Percentiles rank a stretch among this genome's conserved stretches.
These are phyloP conservation scores for Corynespora cassiicola DNA, from an alignment of 2,329 filamentous ascomycete genomes.

Conservation along the genomic window DNA sequence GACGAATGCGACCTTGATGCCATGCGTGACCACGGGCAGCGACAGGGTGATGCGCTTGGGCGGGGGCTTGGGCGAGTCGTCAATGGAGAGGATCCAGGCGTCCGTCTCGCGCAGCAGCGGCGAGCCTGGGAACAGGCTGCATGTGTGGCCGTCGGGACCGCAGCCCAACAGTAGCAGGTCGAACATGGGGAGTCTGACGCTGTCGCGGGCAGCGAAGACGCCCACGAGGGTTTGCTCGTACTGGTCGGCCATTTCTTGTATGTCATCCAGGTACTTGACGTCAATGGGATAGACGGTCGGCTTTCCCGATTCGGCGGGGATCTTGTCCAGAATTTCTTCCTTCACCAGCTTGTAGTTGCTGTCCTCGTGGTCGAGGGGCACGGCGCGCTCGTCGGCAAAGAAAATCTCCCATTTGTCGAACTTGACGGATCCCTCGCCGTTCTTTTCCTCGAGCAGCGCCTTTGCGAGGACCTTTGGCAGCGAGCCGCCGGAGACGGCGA, in stretches of 20 bases:
- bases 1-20: constrained; percentile 86
- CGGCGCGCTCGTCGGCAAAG: constrained; percentile 96
- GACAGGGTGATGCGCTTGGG: constrained; percentile 90
- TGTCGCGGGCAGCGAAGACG: constrained; percentile 89
- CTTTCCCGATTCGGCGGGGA: constrained; percentile 69
- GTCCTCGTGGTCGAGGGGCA: constrained; percentile 88
- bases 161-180: constrained; percentile 92
- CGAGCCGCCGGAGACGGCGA: constrained; percentile 92
- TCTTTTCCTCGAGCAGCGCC: constrained; percentile 71
- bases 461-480: constrained; percentile 87
- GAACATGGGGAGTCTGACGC: constrained; percentile 92
- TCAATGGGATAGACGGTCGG: constrained; percentile 85
- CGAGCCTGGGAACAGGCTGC: constrained; percentile 93
- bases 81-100: constrained; percentile 91
- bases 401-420: constrained; percentile 97
- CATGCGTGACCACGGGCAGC: constrained; percentile 87
- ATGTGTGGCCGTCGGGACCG: constrained; percentile 96
- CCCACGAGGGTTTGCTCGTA: constrained; percentile 89
- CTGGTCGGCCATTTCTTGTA: constrained; percentile 89
- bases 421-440: constrained; percentile 67
- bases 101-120: constrained; percentile 82
- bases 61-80: constrained; percentile 94
- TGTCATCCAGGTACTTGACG: constrained; percentile 70
- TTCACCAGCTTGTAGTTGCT: constrained; percentile 94
- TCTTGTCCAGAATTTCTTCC: constrained; percentile 85